Base-by-base conservation (phyloP, 2,329 filamentous ascomycete genomes). In the Penicillium sp. region DNA sequence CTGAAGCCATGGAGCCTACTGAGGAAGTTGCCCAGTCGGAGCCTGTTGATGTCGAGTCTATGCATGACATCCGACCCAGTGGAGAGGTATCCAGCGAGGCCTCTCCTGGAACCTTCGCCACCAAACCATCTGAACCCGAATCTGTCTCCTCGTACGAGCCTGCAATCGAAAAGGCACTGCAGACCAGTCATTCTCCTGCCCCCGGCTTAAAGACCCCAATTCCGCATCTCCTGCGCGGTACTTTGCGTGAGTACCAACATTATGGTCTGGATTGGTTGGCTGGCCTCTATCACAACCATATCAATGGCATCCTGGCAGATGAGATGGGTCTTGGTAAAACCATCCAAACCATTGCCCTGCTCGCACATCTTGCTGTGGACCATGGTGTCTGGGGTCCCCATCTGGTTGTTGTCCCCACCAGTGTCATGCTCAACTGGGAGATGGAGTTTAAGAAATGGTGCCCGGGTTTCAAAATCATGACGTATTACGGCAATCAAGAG, bases 381-480 rank as follows among this genome's bases (percentile, higher is more conserved):
- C 89, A 96, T 67, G 85, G 91, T 64, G 85, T 95, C 5, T 99
- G 94, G 95, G 94, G 95, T 0, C 91, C 94, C 0, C 94, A 99
- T 76, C 77, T 99, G 22, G 90, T 99, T 44, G 88, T 99, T 54
- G 94, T 99, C 2, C 94, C 94, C 1, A 99, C 94, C 2, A 97
- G 92, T 72, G 95, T 99, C 44, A 96, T 99, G 81, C 83, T 99
- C 58, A 99, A 99, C 68, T 99, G 94, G 94, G 95, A 99, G 71
- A 97, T 97, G 88, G 94, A 99, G 73, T 99, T 99, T 80, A 97
- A 97, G 68, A 99, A 99, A 70, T 99, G 77, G 84, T 90, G 92
- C 51, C 94, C 95, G 3, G 92, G 94, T 0, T 99, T 99, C 79
- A 97, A 96, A 69, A 95, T 99, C 50, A 79, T 99, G 53, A 94